Percentiles rank a stretch among this genome's conserved stretches.
Evolutionary conservation across 1,284 basidiomycete genomes (phyloP).

Genomic region (Cutaneotrichosporon mucoides): DNA sequence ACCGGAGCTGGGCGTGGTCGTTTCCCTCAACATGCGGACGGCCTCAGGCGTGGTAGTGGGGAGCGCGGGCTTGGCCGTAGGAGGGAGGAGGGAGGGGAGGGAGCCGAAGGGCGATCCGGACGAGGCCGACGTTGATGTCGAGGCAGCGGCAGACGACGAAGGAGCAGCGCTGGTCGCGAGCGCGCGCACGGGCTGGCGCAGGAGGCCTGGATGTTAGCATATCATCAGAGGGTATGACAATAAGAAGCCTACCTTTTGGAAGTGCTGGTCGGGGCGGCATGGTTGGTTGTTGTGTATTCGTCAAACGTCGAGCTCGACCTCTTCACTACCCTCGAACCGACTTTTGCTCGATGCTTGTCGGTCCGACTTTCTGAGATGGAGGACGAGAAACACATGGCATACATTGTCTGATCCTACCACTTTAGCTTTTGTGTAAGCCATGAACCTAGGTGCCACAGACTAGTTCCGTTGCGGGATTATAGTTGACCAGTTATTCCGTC

Average conservation of each 20-base stretch:
- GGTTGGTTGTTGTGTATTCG: constrained; percentile 2
- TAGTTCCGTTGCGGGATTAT: too few species aligned
- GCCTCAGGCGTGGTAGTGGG: constrained; percentile 37
- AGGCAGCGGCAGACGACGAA: constrained; percentile 17
- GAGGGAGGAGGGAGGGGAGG: constrained; percentile 37
- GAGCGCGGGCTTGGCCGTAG: constrained; percentile 19
- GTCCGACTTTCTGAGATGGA: not conserved
- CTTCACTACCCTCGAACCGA: too few species aligned
- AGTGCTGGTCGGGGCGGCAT: constrained; percentile 24
- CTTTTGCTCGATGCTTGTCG: too few species aligned
- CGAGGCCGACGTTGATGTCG: constrained; percentile 22
- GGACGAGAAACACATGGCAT: too few species aligned
- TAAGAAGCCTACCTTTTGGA: constrained; percentile 15
- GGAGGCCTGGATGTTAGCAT: not conserved
- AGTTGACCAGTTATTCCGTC: too few species aligned
- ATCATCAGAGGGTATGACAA: not conserved
- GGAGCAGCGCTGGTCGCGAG: constrained; percentile 18
- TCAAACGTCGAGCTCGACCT: not conserved
- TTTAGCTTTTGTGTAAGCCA: too few species aligned
- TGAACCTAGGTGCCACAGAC: too few species aligned
- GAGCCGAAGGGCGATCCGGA: constrained; percentile 15
- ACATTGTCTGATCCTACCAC: too few species aligned
- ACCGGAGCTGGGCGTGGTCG: constrained; percentile 59
- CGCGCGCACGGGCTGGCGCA: constrained; percentile 15
- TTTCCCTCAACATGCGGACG: constrained; percentile 48